phyloP scores from a whole-genome alignment of 192 early-diverging fungal species.

The Backusella tuberculispora region DNA sequence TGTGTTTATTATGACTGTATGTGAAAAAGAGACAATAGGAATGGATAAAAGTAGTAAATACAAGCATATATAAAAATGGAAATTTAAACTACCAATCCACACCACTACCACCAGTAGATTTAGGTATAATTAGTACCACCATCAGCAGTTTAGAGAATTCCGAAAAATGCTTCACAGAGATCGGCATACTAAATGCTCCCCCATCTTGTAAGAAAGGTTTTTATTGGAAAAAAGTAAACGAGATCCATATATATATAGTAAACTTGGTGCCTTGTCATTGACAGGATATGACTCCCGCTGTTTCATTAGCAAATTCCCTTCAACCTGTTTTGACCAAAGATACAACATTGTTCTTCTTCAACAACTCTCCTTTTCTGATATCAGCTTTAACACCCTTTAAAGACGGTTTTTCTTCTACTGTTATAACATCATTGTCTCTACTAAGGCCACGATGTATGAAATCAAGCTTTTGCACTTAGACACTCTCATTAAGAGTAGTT shows the following conservation, averaged over 20 bases:
- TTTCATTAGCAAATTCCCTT: not conserved
- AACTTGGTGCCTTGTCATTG: slow-evolving; percentile 17
- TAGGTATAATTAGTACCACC: not conserved
- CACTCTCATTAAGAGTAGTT: not conserved
- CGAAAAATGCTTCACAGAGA: not conserved
- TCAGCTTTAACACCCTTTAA: not conserved
- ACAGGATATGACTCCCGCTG: not conserved
- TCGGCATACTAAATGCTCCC: not conserved
- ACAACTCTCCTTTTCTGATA: not conserved
- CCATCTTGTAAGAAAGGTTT: slow-evolving; percentile 4
- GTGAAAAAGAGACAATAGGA: not conserved
- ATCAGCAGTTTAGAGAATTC: not conserved
- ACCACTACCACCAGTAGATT: not conserved
- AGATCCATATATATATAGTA: slow-evolving; percentile 11
- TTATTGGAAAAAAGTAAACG: not conserved
- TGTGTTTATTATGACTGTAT: too few relatives aligned
- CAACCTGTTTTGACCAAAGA: not conserved
- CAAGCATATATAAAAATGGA: not conserved
- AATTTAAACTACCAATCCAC: slow-evolving; percentile 1
- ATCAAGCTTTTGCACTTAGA: not conserved
- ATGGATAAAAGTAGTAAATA: not conserved
- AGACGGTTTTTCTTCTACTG: slow-evolving; percentile 2
- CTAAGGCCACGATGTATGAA: slow-evolving; percentile 4
- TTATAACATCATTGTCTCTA: not conserved
- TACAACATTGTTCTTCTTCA: not conserved